These are phyloP conservation scores for Pelargonium cotyledonis DNA, from an alignment of 441 rosid genomes.

Conservation along the genomic window DNA sequence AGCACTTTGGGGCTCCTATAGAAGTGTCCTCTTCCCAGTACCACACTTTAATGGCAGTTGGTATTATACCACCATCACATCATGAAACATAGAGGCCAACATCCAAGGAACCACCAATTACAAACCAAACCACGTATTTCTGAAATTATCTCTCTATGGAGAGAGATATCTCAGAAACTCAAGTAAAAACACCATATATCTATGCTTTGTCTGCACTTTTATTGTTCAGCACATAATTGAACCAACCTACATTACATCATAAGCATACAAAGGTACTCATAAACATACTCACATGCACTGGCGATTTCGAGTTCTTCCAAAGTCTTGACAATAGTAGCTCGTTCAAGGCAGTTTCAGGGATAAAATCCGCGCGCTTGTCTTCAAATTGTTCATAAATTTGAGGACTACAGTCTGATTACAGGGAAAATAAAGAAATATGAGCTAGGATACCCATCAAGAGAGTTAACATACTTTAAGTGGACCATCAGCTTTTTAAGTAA, in stretches of 20 bases:
- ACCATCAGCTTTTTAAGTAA: background rate
- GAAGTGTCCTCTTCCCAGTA: background rate
- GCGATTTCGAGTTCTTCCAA: slow-evolving; percentile 16
- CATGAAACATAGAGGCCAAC: slow-evolving; percentile 10
- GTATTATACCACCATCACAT: background rate
- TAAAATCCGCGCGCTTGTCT: slow-evolving; percentile 26
- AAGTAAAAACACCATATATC: background rate
- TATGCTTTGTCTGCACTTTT: background rate
- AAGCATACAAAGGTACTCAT: background rate
- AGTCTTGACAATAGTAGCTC: slow-evolving; percentile 20
- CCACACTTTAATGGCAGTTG: background rate
- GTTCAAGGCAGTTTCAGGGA: slow-evolving; percentile 17
- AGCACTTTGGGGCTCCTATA: background rate
- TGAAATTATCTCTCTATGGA: background rate
- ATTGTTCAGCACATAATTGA: background rate
- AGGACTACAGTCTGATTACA: slow-evolving; percentile 22
- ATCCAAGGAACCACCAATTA: background rate
- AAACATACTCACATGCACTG: slow-evolving; percentile 27
- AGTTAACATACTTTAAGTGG: slow-evolving; percentile 4
- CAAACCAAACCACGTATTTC: background rate
- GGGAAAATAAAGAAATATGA: background rate
- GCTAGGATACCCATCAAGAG: background rate
- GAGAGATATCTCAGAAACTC: slow-evolving; percentile 13
- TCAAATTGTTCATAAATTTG: slow-evolving; percentile 8
- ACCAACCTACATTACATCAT: background rate